A percentile compares a stretch with the other conserved stretches of the same genome.
These are phyloP conservation scores for Gynandropsis gynandra DNA, from an alignment of 345 rosid genomes.

Conservation along the genomic window DNA sequence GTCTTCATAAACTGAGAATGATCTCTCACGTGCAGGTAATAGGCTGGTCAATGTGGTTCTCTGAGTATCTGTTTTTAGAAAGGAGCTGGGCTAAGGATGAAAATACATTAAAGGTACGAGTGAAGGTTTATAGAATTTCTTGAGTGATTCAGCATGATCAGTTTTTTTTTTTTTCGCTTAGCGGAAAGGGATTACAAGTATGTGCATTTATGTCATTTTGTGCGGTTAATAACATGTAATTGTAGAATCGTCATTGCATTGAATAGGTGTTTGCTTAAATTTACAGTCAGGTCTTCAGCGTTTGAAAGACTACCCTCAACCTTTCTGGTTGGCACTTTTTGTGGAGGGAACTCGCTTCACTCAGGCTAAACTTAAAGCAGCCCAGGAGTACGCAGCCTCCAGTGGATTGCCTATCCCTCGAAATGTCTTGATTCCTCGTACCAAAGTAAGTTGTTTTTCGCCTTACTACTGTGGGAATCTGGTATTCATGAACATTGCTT, in stretches of 20 bases:
- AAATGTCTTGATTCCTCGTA: constrained; percentile 94
- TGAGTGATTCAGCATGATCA: background rate
- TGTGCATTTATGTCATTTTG: background rate
- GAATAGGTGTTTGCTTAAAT: constrained; percentile 14
- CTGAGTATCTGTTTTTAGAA: constrained; percentile 87
- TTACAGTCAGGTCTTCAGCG: constrained; percentile 82
- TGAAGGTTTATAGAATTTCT: constrained; percentile 10
- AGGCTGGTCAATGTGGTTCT: constrained; percentile 99
- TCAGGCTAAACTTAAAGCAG: constrained; percentile 84
- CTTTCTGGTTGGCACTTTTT: constrained; percentile 97
- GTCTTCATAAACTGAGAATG: constrained; percentile 12
- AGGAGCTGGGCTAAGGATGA: constrained; percentile 96
- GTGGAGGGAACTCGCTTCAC: constrained; percentile 99
- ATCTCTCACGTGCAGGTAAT: constrained; percentile 51
- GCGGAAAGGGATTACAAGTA: background rate
- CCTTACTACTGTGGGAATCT: constrained; percentile 4
- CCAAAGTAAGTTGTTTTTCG: constrained; percentile 50
- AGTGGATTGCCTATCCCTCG: constrained; percentile 78
- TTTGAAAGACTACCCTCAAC: constrained; percentile 70
- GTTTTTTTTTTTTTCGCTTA: background rate
- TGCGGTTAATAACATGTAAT: constrained; percentile 1
- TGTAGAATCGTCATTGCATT: constrained; percentile 10
- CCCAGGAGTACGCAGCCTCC: constrained; percentile 84
- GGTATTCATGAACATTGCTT: background rate
- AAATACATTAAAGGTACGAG: constrained; percentile 50